phyloP scores from a whole-genome alignment of 108 stramenopile genomes.

The Cyclotella kingstonii region DNA sequence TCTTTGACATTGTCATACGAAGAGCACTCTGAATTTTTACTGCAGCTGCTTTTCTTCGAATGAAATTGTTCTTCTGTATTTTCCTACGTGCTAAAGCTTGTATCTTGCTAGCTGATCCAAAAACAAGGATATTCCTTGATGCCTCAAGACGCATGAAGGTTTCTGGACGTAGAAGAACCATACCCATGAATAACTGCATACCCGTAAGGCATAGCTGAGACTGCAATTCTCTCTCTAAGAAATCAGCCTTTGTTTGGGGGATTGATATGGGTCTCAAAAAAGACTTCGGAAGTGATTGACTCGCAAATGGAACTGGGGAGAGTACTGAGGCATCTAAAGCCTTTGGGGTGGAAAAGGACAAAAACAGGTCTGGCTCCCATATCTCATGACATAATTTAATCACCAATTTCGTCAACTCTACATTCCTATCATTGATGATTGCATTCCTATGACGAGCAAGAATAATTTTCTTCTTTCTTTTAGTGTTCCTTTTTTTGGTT shows the following conservation, averaged over 20 bases:
- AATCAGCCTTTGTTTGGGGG: conserved; percentile 34
- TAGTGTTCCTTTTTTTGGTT: conserved; percentile 15
- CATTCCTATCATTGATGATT: conserved; percentile 38
- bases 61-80: conserved; percentile 18
- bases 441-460: conserved; percentile 51
- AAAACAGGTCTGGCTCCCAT: conserved; percentile 43
- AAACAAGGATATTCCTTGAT: conserved; percentile 27
- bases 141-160: conserved; percentile 25
- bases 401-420: conserved; percentile 35
- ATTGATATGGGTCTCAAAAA: conserved; percentile 22
- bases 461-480: conserved; percentile 38
- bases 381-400: conserved; percentile 27
- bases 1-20: conserved; percentile 26
- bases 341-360: conserved; percentile 30
- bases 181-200: conserved; percentile 41
- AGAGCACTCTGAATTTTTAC: conserved; percentile 33
- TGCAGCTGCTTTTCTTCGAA: conserved; percentile 13
- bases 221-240: conserved; percentile 8
- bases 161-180: conserved; percentile 35
- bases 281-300: conserved; percentile 9
- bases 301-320: not conserved
- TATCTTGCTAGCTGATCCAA: conserved; percentile 40
- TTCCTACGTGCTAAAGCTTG: conserved; percentile 41
- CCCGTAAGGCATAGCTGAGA: conserved; percentile 39
- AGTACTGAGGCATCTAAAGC: not conserved